Evolutionary conservation across 1,284 basidiomycete genomes (phyloP).

Genomic region (Grifola frondosa): DNA sequence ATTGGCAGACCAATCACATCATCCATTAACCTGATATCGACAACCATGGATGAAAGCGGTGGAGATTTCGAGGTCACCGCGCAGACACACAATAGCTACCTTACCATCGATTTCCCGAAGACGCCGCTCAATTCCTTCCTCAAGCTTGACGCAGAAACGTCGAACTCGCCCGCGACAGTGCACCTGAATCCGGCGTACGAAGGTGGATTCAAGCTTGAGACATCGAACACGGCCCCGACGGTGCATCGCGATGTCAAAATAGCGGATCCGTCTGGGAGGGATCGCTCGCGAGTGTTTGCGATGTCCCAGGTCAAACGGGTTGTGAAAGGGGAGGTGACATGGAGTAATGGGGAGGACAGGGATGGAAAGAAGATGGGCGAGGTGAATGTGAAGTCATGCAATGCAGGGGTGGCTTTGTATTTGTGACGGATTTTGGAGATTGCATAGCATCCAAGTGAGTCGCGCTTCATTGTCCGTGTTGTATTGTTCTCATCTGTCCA

Average conservation of each 20-base stretch:
- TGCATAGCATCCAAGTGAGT: too few species aligned
- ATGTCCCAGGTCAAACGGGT: neutral
- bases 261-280: neutral
- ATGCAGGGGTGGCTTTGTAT: neutral
- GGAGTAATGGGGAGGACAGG: neutral
- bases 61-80: constrained; percentile 33
- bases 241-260: neutral
- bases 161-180: constrained; percentile 32
- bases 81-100: constrained; percentile 20
- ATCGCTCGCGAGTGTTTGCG: neutral
- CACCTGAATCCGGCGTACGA: constrained; percentile 42
- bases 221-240: constrained; percentile 7
- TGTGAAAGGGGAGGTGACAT: neutral
- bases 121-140: constrained; percentile 41
- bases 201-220: constrained; percentile 34
- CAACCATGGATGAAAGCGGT: constrained; percentile 22
- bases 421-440: too few species aligned
- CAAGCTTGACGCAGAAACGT: constrained; percentile 32
- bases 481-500: too few species aligned
- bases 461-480: too few species aligned
- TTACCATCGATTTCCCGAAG: constrained; percentile 33
- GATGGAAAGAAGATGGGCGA: neutral
- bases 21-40: constrained; percentile 29
- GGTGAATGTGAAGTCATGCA: neutral
- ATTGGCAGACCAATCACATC: constrained; percentile 26